Conservation (phyloP, 441 rosid species). For the Adansonia madagascariensis region DNA sequence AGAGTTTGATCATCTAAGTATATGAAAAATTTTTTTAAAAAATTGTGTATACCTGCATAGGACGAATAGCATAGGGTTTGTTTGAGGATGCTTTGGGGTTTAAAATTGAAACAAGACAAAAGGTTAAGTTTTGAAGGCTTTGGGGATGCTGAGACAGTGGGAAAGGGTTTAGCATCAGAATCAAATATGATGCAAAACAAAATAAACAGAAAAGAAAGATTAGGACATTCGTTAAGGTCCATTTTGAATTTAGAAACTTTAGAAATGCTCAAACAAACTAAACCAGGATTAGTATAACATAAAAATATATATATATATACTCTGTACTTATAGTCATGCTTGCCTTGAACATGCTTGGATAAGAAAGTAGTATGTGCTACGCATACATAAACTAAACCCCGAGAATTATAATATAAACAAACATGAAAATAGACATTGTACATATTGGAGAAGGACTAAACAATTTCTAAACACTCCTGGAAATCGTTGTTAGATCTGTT, state of each 20-base stretch:
- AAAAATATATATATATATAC: neutral
- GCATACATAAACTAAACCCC: too few relatives aligned
- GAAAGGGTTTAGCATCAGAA: slow-evolving; percentile 10
- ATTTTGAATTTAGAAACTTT: neutral
- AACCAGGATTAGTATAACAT: neutral
- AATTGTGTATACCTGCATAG: too few relatives aligned
- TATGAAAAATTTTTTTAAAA: too few relatives aligned
- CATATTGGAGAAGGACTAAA: neutral
- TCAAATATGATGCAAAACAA: neutral
- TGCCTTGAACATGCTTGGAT: slow-evolving; percentile 2
- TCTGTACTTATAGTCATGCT: neutral
- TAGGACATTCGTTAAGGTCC: neutral
- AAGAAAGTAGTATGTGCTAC: neutral
- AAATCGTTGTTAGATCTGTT: neutral
- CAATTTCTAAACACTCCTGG: neutral
- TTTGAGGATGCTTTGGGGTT: neutral
- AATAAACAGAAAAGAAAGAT: neutral
- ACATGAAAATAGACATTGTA: neutral
- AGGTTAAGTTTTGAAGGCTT: neutral
- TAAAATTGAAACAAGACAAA: neutral
- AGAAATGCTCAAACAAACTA: neutral
- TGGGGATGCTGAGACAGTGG: neutral
- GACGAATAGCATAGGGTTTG: neutral
- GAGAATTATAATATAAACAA: neutral
- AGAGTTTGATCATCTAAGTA: too few relatives aligned